Evolutionary conservation across 2,329 filamentous ascomycete species (phyloP).

Genomic region (Cladosporium sp.): DNA sequence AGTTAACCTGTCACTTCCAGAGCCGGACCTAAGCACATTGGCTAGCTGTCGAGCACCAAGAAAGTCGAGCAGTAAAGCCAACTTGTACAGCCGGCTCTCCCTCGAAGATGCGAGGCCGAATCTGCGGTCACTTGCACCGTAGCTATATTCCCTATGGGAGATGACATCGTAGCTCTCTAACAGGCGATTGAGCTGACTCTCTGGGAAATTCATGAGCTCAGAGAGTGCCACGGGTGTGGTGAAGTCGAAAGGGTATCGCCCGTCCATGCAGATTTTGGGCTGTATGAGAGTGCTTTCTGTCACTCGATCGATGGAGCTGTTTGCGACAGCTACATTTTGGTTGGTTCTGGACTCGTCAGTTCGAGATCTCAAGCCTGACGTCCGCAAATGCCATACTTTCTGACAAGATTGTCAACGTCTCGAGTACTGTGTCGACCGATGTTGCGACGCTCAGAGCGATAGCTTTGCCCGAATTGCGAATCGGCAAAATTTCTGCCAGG

Average conservation of each 20-base stretch:
- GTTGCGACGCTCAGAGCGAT: slow-evolving; percentile 12
- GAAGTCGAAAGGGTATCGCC: slow-evolving; percentile 37
- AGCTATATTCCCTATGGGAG: not conserved
- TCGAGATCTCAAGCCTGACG: not conserved
- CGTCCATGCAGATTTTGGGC: slow-evolving; percentile 36
- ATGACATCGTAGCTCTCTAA: slow-evolving; percentile 33
- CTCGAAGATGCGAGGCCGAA: not conserved
- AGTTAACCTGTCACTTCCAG: not conserved
- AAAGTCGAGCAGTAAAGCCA: slow-evolving; percentile 26
- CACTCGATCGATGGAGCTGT: slow-evolving; percentile 29
- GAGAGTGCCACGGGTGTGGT: slow-evolving; percentile 27
- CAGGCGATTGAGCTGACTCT: slow-evolving; percentile 33
- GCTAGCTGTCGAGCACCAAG: slow-evolving; percentile 26
- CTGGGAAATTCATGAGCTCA: slow-evolving; percentile 31
- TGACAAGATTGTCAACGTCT: slow-evolving; percentile 17
- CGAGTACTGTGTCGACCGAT: slow-evolving; percentile 12
- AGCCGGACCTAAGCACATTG: slow-evolving; percentile 7
- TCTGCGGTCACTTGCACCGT: not conserved
- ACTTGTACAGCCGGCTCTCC: slow-evolving; percentile 7
- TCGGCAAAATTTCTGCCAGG: not conserved
- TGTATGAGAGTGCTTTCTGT: slow-evolving; percentile 34
- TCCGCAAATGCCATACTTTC: slow-evolving; percentile 19
- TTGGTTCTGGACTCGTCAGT: slow-evolving; percentile 24
- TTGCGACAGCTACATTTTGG: slow-evolving; percentile 30
- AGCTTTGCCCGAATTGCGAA: not conserved